Conservation (phyloP, 2,329 filamentous ascomycete genomes). For the Pseudopyricularia javanii region DNA sequence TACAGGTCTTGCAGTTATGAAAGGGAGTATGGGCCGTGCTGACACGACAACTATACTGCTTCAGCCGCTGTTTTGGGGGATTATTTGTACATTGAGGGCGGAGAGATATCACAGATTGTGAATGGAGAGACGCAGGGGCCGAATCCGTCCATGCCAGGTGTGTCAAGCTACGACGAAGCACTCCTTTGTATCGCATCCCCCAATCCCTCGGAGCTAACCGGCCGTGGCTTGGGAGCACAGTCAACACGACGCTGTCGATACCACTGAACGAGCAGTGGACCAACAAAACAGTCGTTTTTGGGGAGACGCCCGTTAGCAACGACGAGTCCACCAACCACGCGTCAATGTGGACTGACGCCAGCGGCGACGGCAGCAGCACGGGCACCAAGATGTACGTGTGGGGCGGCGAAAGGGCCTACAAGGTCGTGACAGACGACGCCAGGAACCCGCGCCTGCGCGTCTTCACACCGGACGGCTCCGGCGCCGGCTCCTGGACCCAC, state of each 20-base stretch:
- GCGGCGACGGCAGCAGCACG: background rate
- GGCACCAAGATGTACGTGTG: background rate
- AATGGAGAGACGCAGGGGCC: background rate
- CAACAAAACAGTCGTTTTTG: background rate
- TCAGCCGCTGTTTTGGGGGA: background rate
- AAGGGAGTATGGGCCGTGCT: background rate
- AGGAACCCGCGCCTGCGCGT: background rate
- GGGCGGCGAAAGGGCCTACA: background rate
- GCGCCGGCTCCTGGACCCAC: background rate
- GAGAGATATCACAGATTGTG: background rate
- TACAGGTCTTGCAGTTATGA: background rate
- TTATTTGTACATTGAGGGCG: conserved; percentile 2
- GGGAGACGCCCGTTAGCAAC: background rate
- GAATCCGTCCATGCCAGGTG: background rate
- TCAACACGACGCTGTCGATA: conserved; percentile 1
- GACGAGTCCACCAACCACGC: background rate
- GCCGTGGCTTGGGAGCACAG: background rate
- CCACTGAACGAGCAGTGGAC: background rate
- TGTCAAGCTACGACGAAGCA: background rate
- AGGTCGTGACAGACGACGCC: background rate
- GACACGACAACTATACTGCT: too few relatives aligned
- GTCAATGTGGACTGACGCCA: background rate
- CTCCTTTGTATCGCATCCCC: background rate
- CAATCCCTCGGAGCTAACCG: background rate
- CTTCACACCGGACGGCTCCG: background rate